phyloP scores from a whole-genome alignment of 2,329 filamentous ascomycete genomes.

The Paecilomyces dactylethromorphus region DNA sequence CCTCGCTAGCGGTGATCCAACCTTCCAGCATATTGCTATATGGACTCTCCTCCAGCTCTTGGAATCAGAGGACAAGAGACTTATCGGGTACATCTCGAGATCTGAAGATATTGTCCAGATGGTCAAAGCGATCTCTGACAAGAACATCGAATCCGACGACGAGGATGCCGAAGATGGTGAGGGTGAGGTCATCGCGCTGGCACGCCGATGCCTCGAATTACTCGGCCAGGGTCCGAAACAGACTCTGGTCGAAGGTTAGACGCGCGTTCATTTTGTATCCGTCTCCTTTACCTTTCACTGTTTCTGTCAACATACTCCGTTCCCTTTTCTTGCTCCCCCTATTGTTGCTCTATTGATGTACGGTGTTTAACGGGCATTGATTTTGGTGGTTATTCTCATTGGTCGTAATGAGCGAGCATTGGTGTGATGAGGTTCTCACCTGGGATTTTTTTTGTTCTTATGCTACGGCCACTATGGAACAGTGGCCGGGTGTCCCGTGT shows the following conservation, averaged over 20 bases:
- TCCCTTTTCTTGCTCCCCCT: conserved; percentile 10
- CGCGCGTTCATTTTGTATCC: conserved; percentile 5
- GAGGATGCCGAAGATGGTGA: conserved; percentile 86
- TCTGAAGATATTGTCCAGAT: conserved; percentile 87
- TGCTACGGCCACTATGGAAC: neutral
- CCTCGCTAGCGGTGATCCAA: conserved; percentile 87
- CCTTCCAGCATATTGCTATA: conserved; percentile 98
- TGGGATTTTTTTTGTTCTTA: conserved; percentile 3
- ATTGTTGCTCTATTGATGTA: conserved; percentile 8
- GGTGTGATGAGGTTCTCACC: conserved; percentile 17
- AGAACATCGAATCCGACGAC: conserved; percentile 78
- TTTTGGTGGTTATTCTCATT: conserved; percentile 15
- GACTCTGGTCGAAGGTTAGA: conserved; percentile 70
- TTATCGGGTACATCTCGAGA: conserved; percentile 83
- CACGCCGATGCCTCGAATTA: conserved; percentile 82
- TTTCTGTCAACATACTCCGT: conserved; percentile 10
- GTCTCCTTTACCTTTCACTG: conserved; percentile 3
- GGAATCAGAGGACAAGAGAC: conserved; percentile 83
- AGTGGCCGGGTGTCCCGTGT: neutral
- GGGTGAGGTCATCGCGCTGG: conserved; percentile 84
- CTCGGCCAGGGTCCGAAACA: conserved; percentile 70
- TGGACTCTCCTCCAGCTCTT: conserved; percentile 95
- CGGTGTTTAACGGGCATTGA: conserved; percentile 27
- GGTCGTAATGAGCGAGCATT: conserved; percentile 26
- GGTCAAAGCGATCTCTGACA: conserved; percentile 85